Evolutionary conservation across 352 stramenopile species (phyloP), one percentile per base, ranked within the genome.

Genomic region (Phytophthora cactorum): DNA sequence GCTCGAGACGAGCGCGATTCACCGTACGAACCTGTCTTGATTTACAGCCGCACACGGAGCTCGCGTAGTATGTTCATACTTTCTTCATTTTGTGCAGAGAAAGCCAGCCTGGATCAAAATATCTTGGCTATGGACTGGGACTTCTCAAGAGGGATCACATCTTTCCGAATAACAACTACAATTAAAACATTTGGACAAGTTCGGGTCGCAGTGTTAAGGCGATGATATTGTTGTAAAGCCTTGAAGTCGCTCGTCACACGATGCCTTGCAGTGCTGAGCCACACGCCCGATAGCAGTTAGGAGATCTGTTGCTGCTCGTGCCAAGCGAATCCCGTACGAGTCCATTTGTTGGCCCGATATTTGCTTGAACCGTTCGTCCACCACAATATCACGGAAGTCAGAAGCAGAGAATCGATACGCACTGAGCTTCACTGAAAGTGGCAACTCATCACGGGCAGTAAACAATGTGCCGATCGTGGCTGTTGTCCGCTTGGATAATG

Each of bases 81-180:
- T 25, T 60, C 25, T 28, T 38, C 10, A 34, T 59, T 51, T 57
- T 52, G 8, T 71, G 31, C n/a, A 91, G 75, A 41, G 81, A 83
- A 60, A 59, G 74, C 14, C 66, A 74, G 11, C 34, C 71, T 11
- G 85, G 85, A 1, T 93, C 84, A 12, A 93, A 92, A 51, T 95
- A 91, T 57, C 63, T 95, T 6, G 83, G 84, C 14, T 80, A 92
- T 41, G 84, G 84, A 5, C 77, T 95, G 7, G 87, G 86, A 8
- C 59, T 93, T 52, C 71, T 95, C n/a, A 92, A 92, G 72, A 89
- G 81, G 51, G 69, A 92, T 67, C 81, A 92, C 67, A 78, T 90
- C 38, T 75, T 89, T 7, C 61, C 65, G 7, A 61, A 69, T 10
- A 81, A 74, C 28, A 77, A 83, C 17, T 56, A 77, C 41, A 75